Percentiles rank a stretch among this genome's conserved stretches.
phyloP scores from a whole-genome alignment of 2,329 filamentous ascomycete species.

The Neoascochyta sp. region DNA sequence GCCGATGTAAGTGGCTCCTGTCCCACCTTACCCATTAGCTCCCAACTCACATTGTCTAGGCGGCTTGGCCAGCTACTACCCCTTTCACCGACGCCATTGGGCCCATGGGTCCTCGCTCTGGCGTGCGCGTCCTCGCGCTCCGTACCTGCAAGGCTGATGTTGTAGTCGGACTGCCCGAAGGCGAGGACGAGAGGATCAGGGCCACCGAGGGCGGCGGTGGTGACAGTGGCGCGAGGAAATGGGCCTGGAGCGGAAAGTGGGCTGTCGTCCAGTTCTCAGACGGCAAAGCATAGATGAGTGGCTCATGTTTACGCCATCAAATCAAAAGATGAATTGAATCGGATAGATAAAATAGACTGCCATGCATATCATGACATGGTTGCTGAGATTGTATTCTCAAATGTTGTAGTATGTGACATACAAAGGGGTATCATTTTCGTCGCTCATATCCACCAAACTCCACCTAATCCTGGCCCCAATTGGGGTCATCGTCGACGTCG shows the following conservation, averaged over 20 bases:
- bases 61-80: conserved; percentile 80
- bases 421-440: too few species aligned
- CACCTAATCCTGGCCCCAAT: conserved; percentile 24
- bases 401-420: too few species aligned
- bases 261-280: conserved; percentile 84
- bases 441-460: too few species aligned
- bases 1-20: conserved; percentile 66
- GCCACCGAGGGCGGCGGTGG: conserved; percentile 66
- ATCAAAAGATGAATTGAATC: too few species aligned
- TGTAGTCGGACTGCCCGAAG: conserved; percentile 78
- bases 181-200: conserved; percentile 77
- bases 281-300: conserved; percentile 51
- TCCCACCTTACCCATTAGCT: neutral
- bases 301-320: neutral
- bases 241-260: conserved; percentile 97
- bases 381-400: too few species aligned
- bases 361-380: too few species aligned
- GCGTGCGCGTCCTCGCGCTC: conserved; percentile 78
- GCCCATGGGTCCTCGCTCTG: conserved; percentile 75
- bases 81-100: conserved; percentile 82
- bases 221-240: conserved; percentile 68
- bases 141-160: conserved; percentile 96
- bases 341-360: too few species aligned
- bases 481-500: conserved; percentile 25
- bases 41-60: conserved; percentile 44